Base-by-base conservation (phyloP, 164 flowering plant genomes). In the Tetracentron sinense region DNA sequence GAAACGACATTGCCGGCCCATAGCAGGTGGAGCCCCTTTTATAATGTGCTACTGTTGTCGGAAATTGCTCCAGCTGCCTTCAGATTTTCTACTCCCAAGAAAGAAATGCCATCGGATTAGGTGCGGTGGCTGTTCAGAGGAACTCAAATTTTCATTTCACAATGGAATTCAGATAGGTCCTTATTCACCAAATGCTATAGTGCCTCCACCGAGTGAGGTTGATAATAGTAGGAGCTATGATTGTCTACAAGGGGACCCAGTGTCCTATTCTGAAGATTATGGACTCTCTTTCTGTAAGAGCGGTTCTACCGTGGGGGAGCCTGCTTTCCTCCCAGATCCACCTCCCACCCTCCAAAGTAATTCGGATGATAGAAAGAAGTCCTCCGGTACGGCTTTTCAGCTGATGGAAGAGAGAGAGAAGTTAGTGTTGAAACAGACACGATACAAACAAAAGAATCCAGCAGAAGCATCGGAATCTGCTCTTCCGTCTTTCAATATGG, bases 1-100 rank as follows among this genome's bases (percentile, higher is more conserved):
- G 10, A 86, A 78, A 75, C 69, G 76, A 27, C 85, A 85, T 61
- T 71, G 79, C 62, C 70, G 77, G 25, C 91, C 96, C 16, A 62
- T 85, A 28, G 89, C 87, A 42, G 88, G 91, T 56, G 98, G 86
- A 7, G 83, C 95, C 16, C 98, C 98, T 28, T 77, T 85, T 59
- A 11, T 88, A n/a, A 53, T 71, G 19, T 92, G 98, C 70, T 69
- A 77, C 49, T 48, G 58, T 29, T 89, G 98, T 77, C 65, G 20
- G 21, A 67, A 70, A 53, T 63, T 75, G 50, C 79, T 89, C 44
- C 92, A 82, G 62, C 71, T 92, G 23, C 98, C 98, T 68, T 82
- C 75, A 69, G 92, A 86, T 69, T 89, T 86, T 74, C 78, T 85
- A 15, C 72, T 74, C 42, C 74, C 75, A 42, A 76, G 62, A 56